Evolutionary conservation across 208 protist genomes (phyloP).

Genomic region (Trypanosoma brucei): DNA sequence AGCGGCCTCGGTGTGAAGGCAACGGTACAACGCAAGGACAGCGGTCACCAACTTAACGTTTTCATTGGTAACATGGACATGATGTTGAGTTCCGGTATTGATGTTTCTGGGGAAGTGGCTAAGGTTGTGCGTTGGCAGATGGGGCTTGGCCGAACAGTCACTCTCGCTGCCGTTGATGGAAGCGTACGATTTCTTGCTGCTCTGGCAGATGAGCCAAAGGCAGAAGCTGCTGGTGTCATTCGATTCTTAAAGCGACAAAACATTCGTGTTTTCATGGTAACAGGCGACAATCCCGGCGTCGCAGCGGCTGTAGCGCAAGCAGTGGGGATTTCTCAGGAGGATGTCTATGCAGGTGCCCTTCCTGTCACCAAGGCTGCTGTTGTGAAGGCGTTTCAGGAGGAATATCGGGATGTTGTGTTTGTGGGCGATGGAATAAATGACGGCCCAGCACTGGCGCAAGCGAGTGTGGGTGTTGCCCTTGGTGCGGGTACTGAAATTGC

Average conservation of each 20-base stretch:
- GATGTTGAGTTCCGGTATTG: constrained; percentile 30
- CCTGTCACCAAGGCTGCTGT: constrained; percentile 80
- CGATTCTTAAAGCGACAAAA: constrained; percentile 39
- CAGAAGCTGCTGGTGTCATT: constrained; percentile 77
- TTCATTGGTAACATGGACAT: constrained; percentile 80
- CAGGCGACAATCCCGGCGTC: constrained; percentile 74
- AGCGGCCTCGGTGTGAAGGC: constrained; percentile 54
- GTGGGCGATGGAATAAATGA: constrained; percentile 92
- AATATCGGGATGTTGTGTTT: constrained; percentile 57
- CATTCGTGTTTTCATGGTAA: constrained; percentile 71
- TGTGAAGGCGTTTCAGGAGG: constrained; percentile 65
- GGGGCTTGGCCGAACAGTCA: constrained; percentile 41
- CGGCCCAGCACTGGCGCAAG: constrained; percentile 79
- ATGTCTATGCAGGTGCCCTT: constrained; percentile 79
- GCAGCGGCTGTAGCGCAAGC: constrained; percentile 52
- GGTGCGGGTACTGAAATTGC: constrained; percentile 80
- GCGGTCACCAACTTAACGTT: constrained; percentile 18
- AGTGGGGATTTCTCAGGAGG: constrained; percentile 60
- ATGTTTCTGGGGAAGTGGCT: constrained; percentile 24
- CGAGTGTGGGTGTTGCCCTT: constrained; percentile 85
- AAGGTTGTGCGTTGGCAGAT: constrained; percentile 27
- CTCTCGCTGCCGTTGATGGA: constrained; percentile 79
- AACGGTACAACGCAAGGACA: constrained; percentile 13
- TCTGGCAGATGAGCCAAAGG: constrained; percentile 84
- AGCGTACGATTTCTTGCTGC: constrained; percentile 40